Percentiles rank a stretch among this genome's conserved stretches.
These are phyloP conservation scores for Melastoma candidum DNA, from an alignment of 441 rosid genomes.

Conservation along the genomic window DNA sequence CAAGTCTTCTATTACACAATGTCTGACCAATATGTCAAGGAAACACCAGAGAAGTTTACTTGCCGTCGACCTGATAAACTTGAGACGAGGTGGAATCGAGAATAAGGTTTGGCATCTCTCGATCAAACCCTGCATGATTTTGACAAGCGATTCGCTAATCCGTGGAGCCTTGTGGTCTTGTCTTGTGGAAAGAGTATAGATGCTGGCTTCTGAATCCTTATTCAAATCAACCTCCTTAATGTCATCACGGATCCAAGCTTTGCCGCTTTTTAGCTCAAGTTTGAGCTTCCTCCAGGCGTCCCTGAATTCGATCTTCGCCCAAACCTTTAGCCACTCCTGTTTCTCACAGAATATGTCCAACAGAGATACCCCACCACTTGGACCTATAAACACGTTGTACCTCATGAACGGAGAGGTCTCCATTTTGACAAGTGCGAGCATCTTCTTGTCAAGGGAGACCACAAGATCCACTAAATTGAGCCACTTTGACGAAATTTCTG, in stretches of 20 bases:
- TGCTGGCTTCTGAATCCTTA: constrained; percentile 22
- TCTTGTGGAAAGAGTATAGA: constrained; percentile 28
- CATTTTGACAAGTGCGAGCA: constrained; percentile 40
- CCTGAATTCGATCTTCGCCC: constrained; percentile 82
- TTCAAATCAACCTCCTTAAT: constrained; percentile 16
- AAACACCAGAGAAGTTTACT: constrained; percentile 60
- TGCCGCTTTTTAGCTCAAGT: constrained; percentile 41
- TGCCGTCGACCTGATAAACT: constrained; percentile 54
- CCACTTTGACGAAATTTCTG: constrained; percentile 52
- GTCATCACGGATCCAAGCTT: constrained; percentile 41
- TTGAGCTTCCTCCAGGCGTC: constrained; percentile 63
- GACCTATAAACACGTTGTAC: constrained; percentile 23
- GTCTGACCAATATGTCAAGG: constrained; percentile 37
- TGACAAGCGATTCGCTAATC: constrained; percentile 42
- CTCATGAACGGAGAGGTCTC: constrained; percentile 39
- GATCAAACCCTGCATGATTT: constrained; percentile 47
- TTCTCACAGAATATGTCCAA: constrained; percentile 44
- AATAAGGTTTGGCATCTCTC: constrained; percentile 48
- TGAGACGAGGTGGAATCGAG: constrained; percentile 27
- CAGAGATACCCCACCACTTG: constrained; percentile 34
- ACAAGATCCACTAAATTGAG: constrained; percentile 61
- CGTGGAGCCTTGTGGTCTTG: constrained; percentile 59
- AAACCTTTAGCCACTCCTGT: constrained; percentile 65
- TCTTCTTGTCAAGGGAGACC: constrained; percentile 52
- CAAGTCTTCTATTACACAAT: constrained; percentile 38